Evolutionary conservation across 345 rosid species (phyloP).

Genomic region (Raphanus raphanistrum): DNA sequence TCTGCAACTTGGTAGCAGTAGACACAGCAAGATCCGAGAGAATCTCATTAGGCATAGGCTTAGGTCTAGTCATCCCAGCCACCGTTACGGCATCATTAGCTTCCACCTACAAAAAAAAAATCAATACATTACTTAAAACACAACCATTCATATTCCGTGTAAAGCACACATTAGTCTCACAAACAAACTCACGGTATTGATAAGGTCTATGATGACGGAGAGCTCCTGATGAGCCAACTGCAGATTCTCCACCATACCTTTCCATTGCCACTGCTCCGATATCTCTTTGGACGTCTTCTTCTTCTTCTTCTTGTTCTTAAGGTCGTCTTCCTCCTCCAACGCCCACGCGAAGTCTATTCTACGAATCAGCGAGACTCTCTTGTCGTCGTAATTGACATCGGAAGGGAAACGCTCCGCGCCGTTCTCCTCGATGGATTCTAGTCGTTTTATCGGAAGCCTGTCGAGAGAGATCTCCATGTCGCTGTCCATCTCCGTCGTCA

Average conservation of each 20-base stretch:
- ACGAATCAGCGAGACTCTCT: slow-evolving; percentile 72
- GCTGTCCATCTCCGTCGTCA: slow-evolving; percentile 48
- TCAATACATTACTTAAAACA: background rate
- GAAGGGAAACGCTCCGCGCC: slow-evolving; percentile 79
- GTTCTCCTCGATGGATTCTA: slow-evolving; percentile 76
- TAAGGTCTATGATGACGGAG: slow-evolving; percentile 80
- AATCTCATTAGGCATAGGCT: slow-evolving; percentile 63
- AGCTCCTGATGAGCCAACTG: slow-evolving; percentile 93
- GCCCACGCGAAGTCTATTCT: slow-evolving; percentile 93
- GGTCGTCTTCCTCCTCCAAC: slow-evolving; percentile 67
- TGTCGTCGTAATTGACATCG: slow-evolving; percentile 75
- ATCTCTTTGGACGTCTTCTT: slow-evolving; percentile 66
- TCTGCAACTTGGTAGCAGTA: slow-evolving; percentile 86
- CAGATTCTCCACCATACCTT: slow-evolving; percentile 89
- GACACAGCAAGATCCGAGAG: slow-evolving; percentile 83
- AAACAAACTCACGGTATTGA: slow-evolving; percentile 61
- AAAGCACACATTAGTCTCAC: slow-evolving; percentile 8
- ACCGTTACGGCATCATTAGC: slow-evolving; percentile 84
- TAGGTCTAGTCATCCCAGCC: slow-evolving; percentile 84
- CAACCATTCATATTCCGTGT: background rate
- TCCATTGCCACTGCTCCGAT: slow-evolving; percentile 69
- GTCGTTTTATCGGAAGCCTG: slow-evolving; percentile 78
- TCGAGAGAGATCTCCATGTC: slow-evolving; percentile 71
- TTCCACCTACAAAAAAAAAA: slow-evolving; percentile 58
- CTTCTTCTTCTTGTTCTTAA: slow-evolving; percentile 50